Evolutionary conservation across 768 basidiomycete genomes (phyloP).

Genomic region (Cantharellus anzutake): DNA sequence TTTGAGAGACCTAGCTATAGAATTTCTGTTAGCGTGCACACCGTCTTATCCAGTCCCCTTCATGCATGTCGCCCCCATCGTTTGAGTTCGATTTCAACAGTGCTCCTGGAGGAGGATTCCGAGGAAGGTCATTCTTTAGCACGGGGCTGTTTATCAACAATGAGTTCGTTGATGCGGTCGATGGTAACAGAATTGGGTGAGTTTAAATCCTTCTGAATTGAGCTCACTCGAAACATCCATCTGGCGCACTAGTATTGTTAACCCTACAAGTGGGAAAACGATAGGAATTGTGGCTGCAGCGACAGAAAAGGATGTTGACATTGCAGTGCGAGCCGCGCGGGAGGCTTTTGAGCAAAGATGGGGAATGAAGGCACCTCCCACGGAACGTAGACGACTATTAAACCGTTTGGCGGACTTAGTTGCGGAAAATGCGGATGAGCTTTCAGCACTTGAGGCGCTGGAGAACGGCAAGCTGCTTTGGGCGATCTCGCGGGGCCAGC

Average conservation of each 20-base stretch:
- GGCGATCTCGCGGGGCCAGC: not conserved
- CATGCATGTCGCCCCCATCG: not conserved
- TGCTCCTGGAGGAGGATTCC: not conserved
- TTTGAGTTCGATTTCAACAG: not conserved
- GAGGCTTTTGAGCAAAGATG: slow-evolving; percentile 45
- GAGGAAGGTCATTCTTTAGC: slow-evolving; percentile 17
- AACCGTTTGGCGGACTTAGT: slow-evolving; percentile 45
- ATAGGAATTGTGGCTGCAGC: slow-evolving; percentile 23
- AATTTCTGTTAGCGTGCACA: too few species aligned
- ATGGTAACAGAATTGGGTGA: slow-evolving; percentile 48
- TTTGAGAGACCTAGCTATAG: too few species aligned
- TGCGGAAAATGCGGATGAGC: slow-evolving; percentile 37
- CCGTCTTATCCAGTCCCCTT: not conserved
- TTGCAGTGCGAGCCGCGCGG: slow-evolving; percentile 49
- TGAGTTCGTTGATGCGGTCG: slow-evolving; percentile 39
- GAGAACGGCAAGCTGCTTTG: slow-evolving; percentile 26
- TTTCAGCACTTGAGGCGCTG: slow-evolving; percentile 56
- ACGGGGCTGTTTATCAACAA: slow-evolving; percentile 60
- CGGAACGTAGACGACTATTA: slow-evolving; percentile 34
- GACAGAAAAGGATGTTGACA: slow-evolving; percentile 51
- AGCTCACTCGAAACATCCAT: not conserved
- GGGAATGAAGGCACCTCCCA: slow-evolving; percentile 42
- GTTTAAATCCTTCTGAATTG: slow-evolving; percentile 11
- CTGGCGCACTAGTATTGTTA: slow-evolving; percentile 28
- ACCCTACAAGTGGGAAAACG: slow-evolving; percentile 44